A percentile compares a stretch with the other conserved stretches of the same genome.
These are phyloP conservation scores for Trifolium pratense DNA, from an alignment of 306 rosid species.

Conservation along the genomic window DNA sequence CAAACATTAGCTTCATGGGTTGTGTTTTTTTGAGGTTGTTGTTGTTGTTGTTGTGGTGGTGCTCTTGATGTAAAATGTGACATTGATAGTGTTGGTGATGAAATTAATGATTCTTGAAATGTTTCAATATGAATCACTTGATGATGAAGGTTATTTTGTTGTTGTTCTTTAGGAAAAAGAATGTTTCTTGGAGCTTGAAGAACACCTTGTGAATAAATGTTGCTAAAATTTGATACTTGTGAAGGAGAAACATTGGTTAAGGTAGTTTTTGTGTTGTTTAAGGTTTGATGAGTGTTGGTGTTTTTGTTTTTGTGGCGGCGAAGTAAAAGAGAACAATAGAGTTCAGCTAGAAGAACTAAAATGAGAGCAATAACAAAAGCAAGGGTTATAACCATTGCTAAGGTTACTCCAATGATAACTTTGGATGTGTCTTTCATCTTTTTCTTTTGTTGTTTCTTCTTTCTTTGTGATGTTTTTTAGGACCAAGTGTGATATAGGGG, in stretches of 20 bases:
- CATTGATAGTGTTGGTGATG: conserved; percentile 44
- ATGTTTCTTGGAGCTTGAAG: conserved; percentile 77
- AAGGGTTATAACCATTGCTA: conserved; percentile 80
- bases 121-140: conserved; percentile 56
- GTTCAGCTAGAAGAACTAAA: conserved; percentile 79
- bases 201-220: conserved; percentile 75
- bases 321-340: conserved; percentile 90
- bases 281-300: conserved; percentile 29
- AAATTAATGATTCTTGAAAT: conserved; percentile 42
- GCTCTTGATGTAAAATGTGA: conserved; percentile 44
- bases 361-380: conserved; percentile 82
- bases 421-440: conserved; percentile 78
- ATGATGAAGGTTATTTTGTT: conserved; percentile 43
- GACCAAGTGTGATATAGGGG: conserved; percentile 38
- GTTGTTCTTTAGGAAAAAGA: conserved; percentile 56
- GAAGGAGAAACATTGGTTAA: conserved; percentile 19
- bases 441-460: background rate
- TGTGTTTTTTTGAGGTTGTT: conserved; percentile 31
- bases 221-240: conserved; percentile 37
- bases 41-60: conserved; percentile 30
- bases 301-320: conserved; percentile 64
- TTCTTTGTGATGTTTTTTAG: conserved; percentile 1
- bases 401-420: conserved; percentile 85
- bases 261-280: conserved; percentile 9
- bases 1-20: background rate